Evolutionary conservation across 2,329 filamentous ascomycete species (phyloP).

Genomic region (Chrysoporthe puriensis): DNA sequence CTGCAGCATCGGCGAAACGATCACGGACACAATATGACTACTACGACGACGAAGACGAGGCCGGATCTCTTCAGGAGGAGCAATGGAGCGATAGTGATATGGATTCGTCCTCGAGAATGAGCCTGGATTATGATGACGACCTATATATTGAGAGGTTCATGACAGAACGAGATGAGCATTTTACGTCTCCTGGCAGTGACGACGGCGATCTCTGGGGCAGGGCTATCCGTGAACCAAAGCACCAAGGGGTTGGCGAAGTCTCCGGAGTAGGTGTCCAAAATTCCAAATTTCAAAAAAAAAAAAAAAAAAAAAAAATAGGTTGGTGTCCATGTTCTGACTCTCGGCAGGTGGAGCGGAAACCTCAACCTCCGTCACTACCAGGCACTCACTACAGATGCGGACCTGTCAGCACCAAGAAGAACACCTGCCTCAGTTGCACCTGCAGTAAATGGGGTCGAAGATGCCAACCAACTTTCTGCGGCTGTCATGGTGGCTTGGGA

Average conservation of each 20-base stretch:
- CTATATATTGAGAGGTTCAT: not conserved
- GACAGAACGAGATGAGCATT: not conserved
- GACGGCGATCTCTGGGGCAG: not conserved
- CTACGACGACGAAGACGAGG: constrained; percentile 24
- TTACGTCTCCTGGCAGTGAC: not conserved
- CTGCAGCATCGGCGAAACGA: constrained; percentile 20
- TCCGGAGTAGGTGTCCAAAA: not conserved
- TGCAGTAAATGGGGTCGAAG: constrained; percentile 15
- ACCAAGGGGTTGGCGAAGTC: not conserved
- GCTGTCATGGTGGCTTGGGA: constrained; percentile 4
- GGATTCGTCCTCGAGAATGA: constrained; percentile 19
- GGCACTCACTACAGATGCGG: not conserved
- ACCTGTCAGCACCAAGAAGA: not conserved
- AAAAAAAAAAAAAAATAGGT: no score
- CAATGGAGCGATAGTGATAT: constrained; percentile 11
- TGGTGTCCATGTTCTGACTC: not conserved
- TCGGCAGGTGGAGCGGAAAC: not conserved
- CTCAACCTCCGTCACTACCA: not conserved
- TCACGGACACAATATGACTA: constrained; percentile 26
- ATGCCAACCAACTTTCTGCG: constrained; percentile 12
- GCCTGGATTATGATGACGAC: constrained; percentile 16
- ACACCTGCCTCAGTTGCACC: constrained; percentile 7
- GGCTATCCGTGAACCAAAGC: not conserved
- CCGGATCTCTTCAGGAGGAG: constrained; percentile 4
- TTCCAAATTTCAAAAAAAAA: no score